Evolutionary conservation across 1,139 yeast species (phyloP).

Genomic region (Nakaseomyces kungkrabaensis): DNA sequence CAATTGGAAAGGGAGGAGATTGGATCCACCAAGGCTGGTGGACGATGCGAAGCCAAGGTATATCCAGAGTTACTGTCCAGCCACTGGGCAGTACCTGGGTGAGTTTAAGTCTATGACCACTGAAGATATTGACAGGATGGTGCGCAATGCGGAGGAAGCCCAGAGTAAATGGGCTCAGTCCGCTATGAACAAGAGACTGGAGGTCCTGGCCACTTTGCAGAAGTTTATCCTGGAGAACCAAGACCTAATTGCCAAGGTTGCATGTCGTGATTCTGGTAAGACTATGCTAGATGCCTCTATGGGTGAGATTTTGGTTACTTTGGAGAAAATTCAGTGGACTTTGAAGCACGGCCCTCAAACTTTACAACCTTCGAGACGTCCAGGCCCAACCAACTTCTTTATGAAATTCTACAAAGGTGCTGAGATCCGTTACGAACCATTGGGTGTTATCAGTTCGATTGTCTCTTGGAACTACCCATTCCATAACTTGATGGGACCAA

Average conservation of each 20-base stretch:
- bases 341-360: conserved; percentile 70
- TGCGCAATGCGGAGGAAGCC: conserved; percentile 49
- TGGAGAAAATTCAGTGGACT: conserved; percentile 88
- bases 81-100: conserved; percentile 85
- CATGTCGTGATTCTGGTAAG: conserved; percentile 94
- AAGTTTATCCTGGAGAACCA: conserved; percentile 72
- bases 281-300: conserved; percentile 91
- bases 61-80: conserved; percentile 88
- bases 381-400: conserved; percentile 77
- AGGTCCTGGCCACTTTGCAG: conserved; percentile 59
- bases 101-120: conserved; percentile 51
- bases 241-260: conserved; percentile 77
- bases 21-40: conserved; percentile 40
- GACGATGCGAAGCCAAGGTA: conserved; percentile 48
- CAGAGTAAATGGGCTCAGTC: conserved; percentile 47
- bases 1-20: conserved; percentile 85
- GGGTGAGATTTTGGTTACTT: conserved; percentile 90
- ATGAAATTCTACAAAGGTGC: conserved; percentile 75
- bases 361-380: conserved; percentile 61
- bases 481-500: conserved; percentile 87
- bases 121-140: conserved; percentile 59
- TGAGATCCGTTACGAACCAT: conserved; percentile 85
- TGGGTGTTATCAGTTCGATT: conserved; percentile 81
- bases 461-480: conserved; percentile 97
- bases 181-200: conserved; percentile 53